Evolutionary conservation across 108 stramenopile genomes (phyloP), one percentile per base, ranked within the genome.

Genomic region (Nitzschia sp.): DNA sequence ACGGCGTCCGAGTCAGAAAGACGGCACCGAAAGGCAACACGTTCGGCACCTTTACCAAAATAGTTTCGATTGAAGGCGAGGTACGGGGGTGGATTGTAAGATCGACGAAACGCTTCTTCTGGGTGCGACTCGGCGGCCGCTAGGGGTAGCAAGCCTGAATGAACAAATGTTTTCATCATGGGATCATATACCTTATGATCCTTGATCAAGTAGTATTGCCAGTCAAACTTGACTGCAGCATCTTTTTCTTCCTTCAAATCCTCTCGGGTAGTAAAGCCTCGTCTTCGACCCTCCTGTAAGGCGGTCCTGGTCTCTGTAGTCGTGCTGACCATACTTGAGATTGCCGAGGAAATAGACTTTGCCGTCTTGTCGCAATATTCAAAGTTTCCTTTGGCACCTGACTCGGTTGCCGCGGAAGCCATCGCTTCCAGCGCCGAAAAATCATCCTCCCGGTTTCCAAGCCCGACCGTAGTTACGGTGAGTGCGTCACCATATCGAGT

Each of bases 291-390:
- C 26, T 57, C 58, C 53, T 77, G 59, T 23, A 84, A 53, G 0
- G 72, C 31, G 6, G 80, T 66, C 27, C 80, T 63, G 0, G 77
- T 80, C 55, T 67, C 67, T 4, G 77, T 76, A 3, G 75, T 69
- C 38, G 80, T 84, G 16, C 66, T 75, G 9, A 80, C 80, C 36
- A 80, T 41, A 53, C 77, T 78, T 28, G 68, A 72, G 19, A 81
- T 71, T 22, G 83, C 71, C n/a, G 73, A 75, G 9, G 66, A 48
- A 21, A 84, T 76, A 2, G 76, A 53, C 52, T 76, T 27, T 11
- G 83, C 80, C 17, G 75, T 69, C 38, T 69, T 80, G 26, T 80
- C 63, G 54, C 83, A 84, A 45, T 48, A 73, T 52, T 77, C 60
- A 36, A 84, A 84, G 45, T 47, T 47, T 17, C 76, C 72, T 34